These are phyloP conservation scores for Chrysoporthe cubensis DNA, from an alignment of 2,329 filamentous ascomycete genomes.

Conservation along the genomic window DNA sequence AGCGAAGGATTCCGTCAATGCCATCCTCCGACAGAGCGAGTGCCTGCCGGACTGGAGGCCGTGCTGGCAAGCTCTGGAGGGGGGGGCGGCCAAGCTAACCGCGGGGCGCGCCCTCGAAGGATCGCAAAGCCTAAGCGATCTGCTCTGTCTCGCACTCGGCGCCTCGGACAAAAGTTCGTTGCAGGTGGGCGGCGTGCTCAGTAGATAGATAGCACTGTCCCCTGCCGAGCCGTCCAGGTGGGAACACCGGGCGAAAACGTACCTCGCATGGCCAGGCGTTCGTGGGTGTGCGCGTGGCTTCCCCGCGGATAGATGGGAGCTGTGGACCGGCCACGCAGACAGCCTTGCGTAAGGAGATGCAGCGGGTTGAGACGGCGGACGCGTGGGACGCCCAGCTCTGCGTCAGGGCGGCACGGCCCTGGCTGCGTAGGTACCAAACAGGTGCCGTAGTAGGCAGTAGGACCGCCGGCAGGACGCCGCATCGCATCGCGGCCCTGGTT, in stretches of 20 bases:
- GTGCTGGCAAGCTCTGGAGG: background rate
- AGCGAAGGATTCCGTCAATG: background rate
- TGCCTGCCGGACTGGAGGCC: background rate
- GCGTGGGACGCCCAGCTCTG: too few species aligned
- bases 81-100: background rate
- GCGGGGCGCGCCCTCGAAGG: background rate
- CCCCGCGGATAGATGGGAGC: background rate
- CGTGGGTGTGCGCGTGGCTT: background rate
- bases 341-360: background rate
- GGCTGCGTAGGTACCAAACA: too few species aligned
- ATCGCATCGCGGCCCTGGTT: slow-evolving; percentile 9
- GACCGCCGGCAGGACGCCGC: too few species aligned
- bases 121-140: background rate
- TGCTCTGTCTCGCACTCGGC: background rate
- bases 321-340: background rate
- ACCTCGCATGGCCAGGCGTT: slow-evolving; percentile 16
- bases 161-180: background rate
- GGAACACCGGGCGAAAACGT: slow-evolving; percentile 19
- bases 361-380: background rate
- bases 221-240: slow-evolving; percentile 9
- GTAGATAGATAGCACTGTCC: too few species aligned
- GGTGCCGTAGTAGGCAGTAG: too few species aligned
- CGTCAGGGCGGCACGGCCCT: too few species aligned
- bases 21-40: background rate
- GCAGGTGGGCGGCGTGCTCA: background rate